Evolutionary conservation across 2,329 filamentous ascomycete species (phyloP).

Genomic region (Didymella exigua): DNA sequence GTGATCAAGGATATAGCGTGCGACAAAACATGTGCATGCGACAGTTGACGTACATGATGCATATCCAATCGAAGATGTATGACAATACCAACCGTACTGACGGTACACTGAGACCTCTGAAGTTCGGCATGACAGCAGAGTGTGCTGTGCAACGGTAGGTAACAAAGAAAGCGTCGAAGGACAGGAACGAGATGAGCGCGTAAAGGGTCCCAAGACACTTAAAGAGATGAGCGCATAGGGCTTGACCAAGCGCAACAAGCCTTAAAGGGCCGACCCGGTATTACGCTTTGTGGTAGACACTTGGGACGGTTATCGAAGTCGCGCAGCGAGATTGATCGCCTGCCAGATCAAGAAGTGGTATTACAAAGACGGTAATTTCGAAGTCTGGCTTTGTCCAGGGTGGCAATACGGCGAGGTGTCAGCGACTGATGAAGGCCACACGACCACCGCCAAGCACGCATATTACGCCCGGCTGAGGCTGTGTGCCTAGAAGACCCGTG

Average conservation of each 20-base stretch:
- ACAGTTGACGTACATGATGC: constrained; percentile 61
- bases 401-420: background rate
- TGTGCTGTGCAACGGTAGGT: constrained; percentile 11
- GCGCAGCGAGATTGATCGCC: constrained; percentile 3
- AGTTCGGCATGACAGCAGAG: constrained; percentile 31
- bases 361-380: background rate
- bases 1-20: background rate
- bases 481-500: constrained; percentile 9
- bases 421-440: constrained; percentile 14
- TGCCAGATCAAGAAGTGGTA: background rate
- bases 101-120: constrained; percentile 38
- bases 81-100: constrained; percentile 64
- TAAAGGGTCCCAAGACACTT: constrained; percentile 14
- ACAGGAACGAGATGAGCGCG: constrained; percentile 13
- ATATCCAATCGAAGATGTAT: constrained; percentile 76
- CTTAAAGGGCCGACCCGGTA: constrained; percentile 15
- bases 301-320: background rate
- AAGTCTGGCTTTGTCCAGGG: background rate
- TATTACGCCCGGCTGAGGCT: constrained; percentile 12
- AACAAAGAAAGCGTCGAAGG: constrained; percentile 12
- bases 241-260: constrained; percentile 9
- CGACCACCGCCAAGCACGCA: constrained; percentile 13
- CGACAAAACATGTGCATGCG: background rate
- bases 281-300: background rate
- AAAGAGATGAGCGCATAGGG: constrained; percentile 21